A percentile compares a stretch with the other conserved stretches of the same genome.
phyloP scores from a whole-genome alignment of 1,284 basidiomycete genomes.

The Puccinia novopanici region DNA sequence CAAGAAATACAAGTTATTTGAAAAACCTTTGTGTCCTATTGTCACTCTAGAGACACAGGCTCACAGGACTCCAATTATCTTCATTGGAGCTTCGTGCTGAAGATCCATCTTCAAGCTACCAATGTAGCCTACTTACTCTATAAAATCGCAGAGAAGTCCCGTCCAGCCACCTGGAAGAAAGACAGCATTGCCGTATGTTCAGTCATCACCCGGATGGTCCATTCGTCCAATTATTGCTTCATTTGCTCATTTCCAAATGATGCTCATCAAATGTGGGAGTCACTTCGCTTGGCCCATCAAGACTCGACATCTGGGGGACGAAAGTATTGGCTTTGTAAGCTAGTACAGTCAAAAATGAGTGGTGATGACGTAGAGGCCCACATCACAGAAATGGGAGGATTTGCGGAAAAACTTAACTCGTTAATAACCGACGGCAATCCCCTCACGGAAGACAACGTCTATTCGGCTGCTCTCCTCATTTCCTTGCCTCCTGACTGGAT shows the following conservation, averaged over 20 bases:
- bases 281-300: no score
- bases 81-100: background rate
- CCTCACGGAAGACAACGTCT: background rate
- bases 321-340: background rate
- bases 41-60: no score
- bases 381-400: background rate
- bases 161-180: background rate
- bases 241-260: background rate
- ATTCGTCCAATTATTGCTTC: background rate
- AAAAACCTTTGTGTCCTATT: no score
- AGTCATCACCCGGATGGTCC: background rate
- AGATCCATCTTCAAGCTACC: background rate
- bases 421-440: background rate
- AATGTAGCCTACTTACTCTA: background rate
- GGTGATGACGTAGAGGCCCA: background rate
- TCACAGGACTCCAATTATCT: conserved; percentile 22
- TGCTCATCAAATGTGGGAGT: background rate
- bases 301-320: background rate
- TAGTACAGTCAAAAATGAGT: background rate
- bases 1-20: no score
- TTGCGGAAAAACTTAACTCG: background rate
- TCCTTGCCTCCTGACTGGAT: conserved; percentile 15
- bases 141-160: background rate
- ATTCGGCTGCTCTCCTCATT: background rate
- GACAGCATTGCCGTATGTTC: conserved; percentile 5